These are phyloP conservation scores for Hymenoscyphus infarciens DNA, from an alignment of 2,329 filamentous ascomycete genomes.

Conservation along the genomic window DNA sequence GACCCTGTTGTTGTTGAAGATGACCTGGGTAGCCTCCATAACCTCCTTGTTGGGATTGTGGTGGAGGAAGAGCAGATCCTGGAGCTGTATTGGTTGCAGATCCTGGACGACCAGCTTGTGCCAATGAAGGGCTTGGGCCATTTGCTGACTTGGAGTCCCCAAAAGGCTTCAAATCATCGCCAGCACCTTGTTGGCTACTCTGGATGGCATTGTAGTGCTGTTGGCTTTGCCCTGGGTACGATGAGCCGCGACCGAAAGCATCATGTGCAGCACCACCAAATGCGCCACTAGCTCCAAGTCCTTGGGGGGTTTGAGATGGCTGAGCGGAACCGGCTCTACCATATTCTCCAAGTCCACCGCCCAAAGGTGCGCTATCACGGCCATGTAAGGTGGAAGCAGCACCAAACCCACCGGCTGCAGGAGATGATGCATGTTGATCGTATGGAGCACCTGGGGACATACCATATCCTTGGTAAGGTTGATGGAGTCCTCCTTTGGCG, in stretches of 20 bases:
- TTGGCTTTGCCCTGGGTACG: slow-evolving; percentile 36
- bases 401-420: slow-evolving; percentile 34
- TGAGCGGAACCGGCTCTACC: slow-evolving; percentile 35
- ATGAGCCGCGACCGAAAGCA: slow-evolving; percentile 34
- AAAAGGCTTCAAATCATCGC: slow-evolving; percentile 38
- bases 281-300: slow-evolving; percentile 32
- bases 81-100: slow-evolving; percentile 37
- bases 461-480: slow-evolving; percentile 36
- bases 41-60: slow-evolving; percentile 34
- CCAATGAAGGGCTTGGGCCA: slow-evolving; percentile 36
- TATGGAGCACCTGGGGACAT: slow-evolving; percentile 36
- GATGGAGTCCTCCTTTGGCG: slow-evolving; percentile 36
- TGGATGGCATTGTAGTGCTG: slow-evolving; percentile 34
- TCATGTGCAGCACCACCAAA: slow-evolving; percentile 34
- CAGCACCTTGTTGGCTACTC: slow-evolving; percentile 31
- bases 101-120: slow-evolving; percentile 36
- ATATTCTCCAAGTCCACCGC: slow-evolving; percentile 36
- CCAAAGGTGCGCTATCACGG: slow-evolving; percentile 33
- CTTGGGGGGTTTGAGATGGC: slow-evolving; percentile 33
- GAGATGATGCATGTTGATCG: slow-evolving; percentile 34
- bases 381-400: slow-evolving; percentile 34
- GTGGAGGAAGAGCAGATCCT: slow-evolving; percentile 35
- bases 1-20: slow-evolving; percentile 35
- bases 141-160: slow-evolving; percentile 36
- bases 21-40: slow-evolving; percentile 37